Percentiles rank a stretch among this genome's conserved stretches.
Conservation (phyloP, 2,329 filamentous ascomycete genomes). For the Colletotrichum nymphaeae region DNA sequence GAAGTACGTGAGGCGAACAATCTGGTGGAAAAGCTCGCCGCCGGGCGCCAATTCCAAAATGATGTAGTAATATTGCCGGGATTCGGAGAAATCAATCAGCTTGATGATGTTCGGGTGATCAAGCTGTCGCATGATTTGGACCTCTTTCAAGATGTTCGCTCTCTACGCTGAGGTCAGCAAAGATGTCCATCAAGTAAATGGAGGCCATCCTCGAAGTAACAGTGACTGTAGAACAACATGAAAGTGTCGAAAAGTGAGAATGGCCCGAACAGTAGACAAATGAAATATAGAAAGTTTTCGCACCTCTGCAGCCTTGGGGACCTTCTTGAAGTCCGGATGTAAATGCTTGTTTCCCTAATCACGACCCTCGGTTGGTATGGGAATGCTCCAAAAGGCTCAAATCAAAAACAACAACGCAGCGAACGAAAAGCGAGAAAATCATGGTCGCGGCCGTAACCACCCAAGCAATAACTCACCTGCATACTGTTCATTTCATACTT, state of each 20-base stretch:
- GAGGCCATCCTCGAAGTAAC: constrained; percentile 35
- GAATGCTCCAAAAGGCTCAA: constrained; percentile 39
- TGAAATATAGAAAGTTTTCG: constrained; percentile 60
- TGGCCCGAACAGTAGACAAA: constrained; percentile 44
- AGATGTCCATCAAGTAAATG: background rate
- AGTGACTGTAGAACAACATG: constrained; percentile 37
- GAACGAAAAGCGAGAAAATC: constrained; percentile 39
- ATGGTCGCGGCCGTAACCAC: constrained; percentile 34
- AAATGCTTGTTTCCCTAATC: constrained; percentile 88
- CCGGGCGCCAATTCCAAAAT: constrained; percentile 94
- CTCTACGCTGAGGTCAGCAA: constrained; percentile 68
- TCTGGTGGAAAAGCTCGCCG: constrained; percentile 97
- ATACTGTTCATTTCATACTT: constrained; percentile 99
- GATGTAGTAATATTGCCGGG: constrained; percentile 96
- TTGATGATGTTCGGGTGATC: constrained; percentile 97
- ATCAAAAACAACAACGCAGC: constrained; percentile 38
- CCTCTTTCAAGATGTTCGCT: constrained; percentile 97
- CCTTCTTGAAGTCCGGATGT: constrained; percentile 96
- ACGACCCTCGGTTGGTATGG: constrained; percentile 63
- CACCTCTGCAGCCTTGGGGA: constrained; percentile 98
- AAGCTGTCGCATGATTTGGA: constrained; percentile 97
- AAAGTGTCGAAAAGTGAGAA: constrained; percentile 44
- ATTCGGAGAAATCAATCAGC: constrained; percentile 93
- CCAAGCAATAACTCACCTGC: constrained; percentile 79
- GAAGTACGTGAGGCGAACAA: constrained; percentile 97